Evolutionary conservation across 805 yeast species (phyloP).

Genomic region (Candida michaelii): DNA sequence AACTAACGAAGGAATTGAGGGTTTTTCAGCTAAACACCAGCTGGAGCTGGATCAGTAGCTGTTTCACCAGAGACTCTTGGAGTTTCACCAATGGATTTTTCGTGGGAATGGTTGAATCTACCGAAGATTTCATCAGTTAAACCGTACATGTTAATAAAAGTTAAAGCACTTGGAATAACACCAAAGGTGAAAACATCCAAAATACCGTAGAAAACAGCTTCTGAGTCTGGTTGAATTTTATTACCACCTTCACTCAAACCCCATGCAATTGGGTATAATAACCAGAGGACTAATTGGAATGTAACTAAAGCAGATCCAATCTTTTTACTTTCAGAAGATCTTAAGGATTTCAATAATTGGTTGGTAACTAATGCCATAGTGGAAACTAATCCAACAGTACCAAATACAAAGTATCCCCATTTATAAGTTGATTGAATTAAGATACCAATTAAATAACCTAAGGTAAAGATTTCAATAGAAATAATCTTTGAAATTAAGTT

Average conservation of each 20-base stretch:
- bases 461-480: constrained; percentile 48
- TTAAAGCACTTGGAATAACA: constrained; percentile 38
- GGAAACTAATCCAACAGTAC: constrained; percentile 42
- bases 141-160: constrained; percentile 24
- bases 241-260: constrained; percentile 65
- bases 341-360: constrained; percentile 10
- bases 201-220: constrained; percentile 59
- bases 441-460: constrained; percentile 56
- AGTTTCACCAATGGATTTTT: constrained; percentile 2
- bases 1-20: neutral
- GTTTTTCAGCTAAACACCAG: neutral
- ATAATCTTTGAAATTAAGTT: constrained; percentile 43
- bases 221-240: constrained; percentile 57
- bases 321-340: constrained; percentile 10
- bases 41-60: constrained; percentile 19
- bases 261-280: constrained; percentile 51
- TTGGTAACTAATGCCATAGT: constrained; percentile 32
- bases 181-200: constrained; percentile 50
- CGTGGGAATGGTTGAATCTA: constrained; percentile 10
- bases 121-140: constrained; percentile 30
- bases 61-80: constrained; percentile 50
- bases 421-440: constrained; percentile 56
- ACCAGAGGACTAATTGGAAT: constrained; percentile 44
- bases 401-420: constrained; percentile 70
- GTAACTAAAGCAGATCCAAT: constrained; percentile 18